These are phyloP conservation scores for Helminthosporium solani DNA, from an alignment of 2,329 filamentous ascomycete genomes.

Conservation along the genomic window DNA sequence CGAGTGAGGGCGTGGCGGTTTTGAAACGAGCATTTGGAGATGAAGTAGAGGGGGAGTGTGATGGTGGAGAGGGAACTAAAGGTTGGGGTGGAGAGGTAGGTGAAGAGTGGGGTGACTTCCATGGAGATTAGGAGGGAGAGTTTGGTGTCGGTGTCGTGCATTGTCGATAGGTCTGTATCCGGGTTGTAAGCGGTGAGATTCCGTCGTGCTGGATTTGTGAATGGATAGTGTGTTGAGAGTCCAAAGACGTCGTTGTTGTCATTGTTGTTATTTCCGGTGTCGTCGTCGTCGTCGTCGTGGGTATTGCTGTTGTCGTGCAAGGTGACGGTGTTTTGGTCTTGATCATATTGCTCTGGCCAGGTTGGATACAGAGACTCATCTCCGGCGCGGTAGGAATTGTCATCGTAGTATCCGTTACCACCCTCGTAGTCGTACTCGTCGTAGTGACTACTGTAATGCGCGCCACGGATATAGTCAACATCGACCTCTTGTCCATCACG, in stretches of 20 bases:
- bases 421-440: conserved; percentile 40
- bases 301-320: too few species aligned
- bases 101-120: conserved; percentile 39
- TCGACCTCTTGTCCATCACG: conserved; percentile 22
- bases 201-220: conserved; percentile 20
- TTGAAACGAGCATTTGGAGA: conserved; percentile 24
- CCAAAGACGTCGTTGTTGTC: conserved; percentile 29
- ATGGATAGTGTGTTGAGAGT: conserved; percentile 35
- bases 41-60: conserved; percentile 37
- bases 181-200: conserved; percentile 4
- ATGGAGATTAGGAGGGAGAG: conserved; percentile 32
- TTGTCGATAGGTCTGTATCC: conserved; percentile 12
- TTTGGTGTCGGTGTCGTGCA: conserved; percentile 29
- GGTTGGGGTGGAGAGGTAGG: conserved; percentile 27
- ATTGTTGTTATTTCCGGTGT: too few species aligned
- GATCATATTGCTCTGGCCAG: conserved; percentile 15
- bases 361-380: conserved; percentile 30
- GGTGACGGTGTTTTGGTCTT: background rate
- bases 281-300: too few species aligned
- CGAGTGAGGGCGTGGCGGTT: conserved; percentile 24
- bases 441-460: conserved; percentile 27
- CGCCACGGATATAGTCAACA: conserved; percentile 31
- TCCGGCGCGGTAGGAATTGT: conserved; percentile 14
- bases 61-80: conserved; percentile 29
- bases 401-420: conserved; percentile 32